Percentiles rank a stretch among this genome's conserved stretches.
Evolutionary conservation across 2,329 filamentous ascomycete genomes (phyloP).

Genomic region (Talaromyces sp.): DNA sequence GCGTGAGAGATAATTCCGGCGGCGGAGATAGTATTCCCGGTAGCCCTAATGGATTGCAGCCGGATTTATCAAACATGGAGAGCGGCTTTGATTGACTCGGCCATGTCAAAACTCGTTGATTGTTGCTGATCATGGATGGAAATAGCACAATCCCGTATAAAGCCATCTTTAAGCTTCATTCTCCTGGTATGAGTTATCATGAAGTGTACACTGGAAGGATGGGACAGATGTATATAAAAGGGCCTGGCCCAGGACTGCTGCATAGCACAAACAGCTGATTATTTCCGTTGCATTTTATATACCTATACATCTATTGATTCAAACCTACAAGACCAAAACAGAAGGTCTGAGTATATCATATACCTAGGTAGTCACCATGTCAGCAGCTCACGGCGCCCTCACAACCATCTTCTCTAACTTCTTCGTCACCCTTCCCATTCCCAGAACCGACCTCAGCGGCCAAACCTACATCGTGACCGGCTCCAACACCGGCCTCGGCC

Average conservation of each 20-base stretch:
- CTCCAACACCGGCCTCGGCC: constrained; percentile 49
- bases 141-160: not conserved
- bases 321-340: no score
- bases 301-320: no score
- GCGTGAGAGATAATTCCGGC: not conserved
- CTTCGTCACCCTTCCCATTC: constrained; percentile 14
- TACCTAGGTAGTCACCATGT: no score
- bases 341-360: no score
- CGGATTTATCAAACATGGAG: not conserved
- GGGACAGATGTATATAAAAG: not conserved
- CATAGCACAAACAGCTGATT: no score
- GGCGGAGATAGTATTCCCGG: constrained; percentile 19
- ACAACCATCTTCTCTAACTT: constrained; percentile 14
- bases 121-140: not conserved
- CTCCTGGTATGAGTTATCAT: no score
- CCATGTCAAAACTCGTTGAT: not conserved
- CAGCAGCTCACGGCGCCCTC: constrained; percentile 10
- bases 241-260: no score
- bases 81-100: not conserved
- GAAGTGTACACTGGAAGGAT: no score
- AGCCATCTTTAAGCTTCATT: no score
- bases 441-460: constrained; percentile 22
- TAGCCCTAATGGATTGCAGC: not conserved
- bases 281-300: no score
- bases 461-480: constrained; percentile 51